Base-by-base conservation (phyloP, 345 rosid genomes). In the Laguncularia racemosa region DNA sequence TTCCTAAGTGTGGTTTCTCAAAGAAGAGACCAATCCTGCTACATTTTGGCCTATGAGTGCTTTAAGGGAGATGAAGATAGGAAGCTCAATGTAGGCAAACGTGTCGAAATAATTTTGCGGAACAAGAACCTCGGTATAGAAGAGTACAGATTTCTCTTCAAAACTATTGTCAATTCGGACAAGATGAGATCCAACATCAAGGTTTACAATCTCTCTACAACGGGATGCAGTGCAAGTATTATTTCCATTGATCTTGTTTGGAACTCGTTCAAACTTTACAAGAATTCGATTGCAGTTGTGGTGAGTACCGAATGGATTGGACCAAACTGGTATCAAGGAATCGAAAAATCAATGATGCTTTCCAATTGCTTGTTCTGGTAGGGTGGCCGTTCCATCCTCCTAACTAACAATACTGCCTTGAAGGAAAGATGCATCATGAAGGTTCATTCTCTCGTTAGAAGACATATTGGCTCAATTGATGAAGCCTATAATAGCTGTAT, bases 171-270 rank as follows among this genome's bases (percentile, higher is more conserved):
- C 23, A 23, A 48, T 23, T 60, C 70, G 1, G 70, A 66, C 71
- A 69, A 62, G 59, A 48, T 70, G 69, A 58, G 56, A 55, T 28
- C 55, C 17, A 50, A 58, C 50, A 21, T 74, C 15, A 74, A 70
- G 50, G 18, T 58, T 3, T 74, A 46, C 45, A 66, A 66, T 23
- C 69, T 74, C 55, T 52, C 69, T 3, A 72, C 71, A 26, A 74
- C 70, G 75, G 74, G 74, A 1, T 73, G 78, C 50, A 69, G 68
- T 48, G 68, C 66, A 20, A 65, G 71, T 15, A 46, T 70, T 2
- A 53, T 70, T 8, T 61, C 61, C 4, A 15, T 66, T 17, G 66
- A 63, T 12, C n/a, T 74, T 16, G 60, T 59, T 1, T 26, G 53
- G 47, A 56, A 61, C 20, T 6, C 53, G 45, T 64, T 68, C 49